Percentiles rank a stretch among this genome's conserved stretches.
These are phyloP conservation scores for Wickerhamiella infanticola DNA, from an alignment of 1,139 yeast species.

Conservation along the genomic window DNA sequence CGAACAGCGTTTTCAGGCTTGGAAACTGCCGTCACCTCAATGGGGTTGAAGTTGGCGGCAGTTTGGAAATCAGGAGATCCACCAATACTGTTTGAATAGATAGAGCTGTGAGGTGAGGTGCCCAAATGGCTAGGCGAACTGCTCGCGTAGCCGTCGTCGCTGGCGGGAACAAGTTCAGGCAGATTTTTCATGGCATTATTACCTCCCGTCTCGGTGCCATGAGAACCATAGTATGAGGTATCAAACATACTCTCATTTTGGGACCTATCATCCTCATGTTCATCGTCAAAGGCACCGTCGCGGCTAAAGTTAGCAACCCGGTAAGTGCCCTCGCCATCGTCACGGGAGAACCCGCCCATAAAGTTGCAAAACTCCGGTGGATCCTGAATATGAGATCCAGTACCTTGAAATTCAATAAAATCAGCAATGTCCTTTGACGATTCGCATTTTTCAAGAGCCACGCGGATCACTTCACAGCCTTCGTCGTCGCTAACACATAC, in stretches of 20 bases:
- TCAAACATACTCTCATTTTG: background rate
- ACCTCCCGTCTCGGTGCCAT: background rate
- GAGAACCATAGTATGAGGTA: background rate
- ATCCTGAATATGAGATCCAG: conserved; percentile 49
- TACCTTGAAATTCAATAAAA: conserved; percentile 42
- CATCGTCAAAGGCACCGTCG: conserved; percentile 11
- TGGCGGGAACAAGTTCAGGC: background rate
- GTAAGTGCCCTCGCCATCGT: conserved; percentile 15
- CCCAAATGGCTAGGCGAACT: conserved; percentile 17
- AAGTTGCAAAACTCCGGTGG: conserved; percentile 41
- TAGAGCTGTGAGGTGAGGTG: conserved; percentile 20
- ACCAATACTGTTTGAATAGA: conserved; percentile 20
- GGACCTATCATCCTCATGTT: background rate
- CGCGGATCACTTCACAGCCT: conserved; percentile 53
- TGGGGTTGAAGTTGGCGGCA: conserved; percentile 9
- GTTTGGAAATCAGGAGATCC: conserved; percentile 17
- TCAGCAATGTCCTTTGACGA: conserved; percentile 43
- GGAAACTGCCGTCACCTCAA: conserved; percentile 6
- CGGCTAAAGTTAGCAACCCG: conserved; percentile 22
- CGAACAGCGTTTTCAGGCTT: background rate
- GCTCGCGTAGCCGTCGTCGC: background rate
- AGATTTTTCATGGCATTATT: background rate
- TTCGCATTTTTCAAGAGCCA: conserved; percentile 52
- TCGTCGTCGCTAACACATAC: conserved; percentile 70
- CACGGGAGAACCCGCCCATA: conserved; percentile 29